phyloP scores from a whole-genome alignment of 495 filamentous ascomycete species.

The Aspergillus conjunctus region DNA sequence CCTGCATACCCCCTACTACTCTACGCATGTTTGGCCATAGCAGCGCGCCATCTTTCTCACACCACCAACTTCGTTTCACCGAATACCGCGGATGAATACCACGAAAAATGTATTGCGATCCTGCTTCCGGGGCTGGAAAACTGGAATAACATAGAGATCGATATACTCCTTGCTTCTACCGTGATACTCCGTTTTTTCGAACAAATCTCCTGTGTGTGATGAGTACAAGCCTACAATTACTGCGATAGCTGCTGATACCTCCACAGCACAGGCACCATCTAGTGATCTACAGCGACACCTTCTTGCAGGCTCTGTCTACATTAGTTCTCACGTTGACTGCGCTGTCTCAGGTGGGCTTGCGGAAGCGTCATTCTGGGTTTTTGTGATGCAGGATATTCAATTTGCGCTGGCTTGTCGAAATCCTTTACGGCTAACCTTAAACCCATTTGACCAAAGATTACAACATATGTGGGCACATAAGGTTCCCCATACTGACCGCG shows the following conservation, averaged over 20 bases:
- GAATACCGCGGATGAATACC: slow-evolving; percentile 42
- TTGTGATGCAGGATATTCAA: slow-evolving; percentile 49
- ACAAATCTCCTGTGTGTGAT: slow-evolving; percentile 42
- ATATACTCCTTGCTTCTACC: slow-evolving; percentile 46
- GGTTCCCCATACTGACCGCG: slow-evolving; percentile 35
- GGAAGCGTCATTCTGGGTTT: slow-evolving; percentile 48
- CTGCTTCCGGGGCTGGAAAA: slow-evolving; percentile 44
- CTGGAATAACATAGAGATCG: slow-evolving; percentile 38
- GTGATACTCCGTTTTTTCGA: slow-evolving; percentile 49
- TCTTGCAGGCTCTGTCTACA: slow-evolving; percentile 47
- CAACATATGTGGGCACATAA: slow-evolving; percentile 36
- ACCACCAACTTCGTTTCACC: slow-evolving; percentile 38
- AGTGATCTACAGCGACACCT: slow-evolving; percentile 45
- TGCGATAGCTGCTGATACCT: not conserved
- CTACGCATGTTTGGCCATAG: slow-evolving; percentile 45
- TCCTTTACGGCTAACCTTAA: slow-evolving; percentile 40
- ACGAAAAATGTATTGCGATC: slow-evolving; percentile 47
- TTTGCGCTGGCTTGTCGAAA: slow-evolving; percentile 43
- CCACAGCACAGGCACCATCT: slow-evolving; percentile 37
- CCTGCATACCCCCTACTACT: slow-evolving; percentile 38
- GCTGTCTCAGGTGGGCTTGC: slow-evolving; percentile 42
- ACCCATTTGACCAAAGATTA: slow-evolving; percentile 40
- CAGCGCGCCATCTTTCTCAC: slow-evolving; percentile 43
- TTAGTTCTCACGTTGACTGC: slow-evolving; percentile 45
- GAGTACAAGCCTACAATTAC: not conserved